Percentiles rank a stretch among this genome's conserved stretches.
Conservation (phyloP, 371 early-diverging fungal species). For the Conidiobolus incongruus region DNA sequence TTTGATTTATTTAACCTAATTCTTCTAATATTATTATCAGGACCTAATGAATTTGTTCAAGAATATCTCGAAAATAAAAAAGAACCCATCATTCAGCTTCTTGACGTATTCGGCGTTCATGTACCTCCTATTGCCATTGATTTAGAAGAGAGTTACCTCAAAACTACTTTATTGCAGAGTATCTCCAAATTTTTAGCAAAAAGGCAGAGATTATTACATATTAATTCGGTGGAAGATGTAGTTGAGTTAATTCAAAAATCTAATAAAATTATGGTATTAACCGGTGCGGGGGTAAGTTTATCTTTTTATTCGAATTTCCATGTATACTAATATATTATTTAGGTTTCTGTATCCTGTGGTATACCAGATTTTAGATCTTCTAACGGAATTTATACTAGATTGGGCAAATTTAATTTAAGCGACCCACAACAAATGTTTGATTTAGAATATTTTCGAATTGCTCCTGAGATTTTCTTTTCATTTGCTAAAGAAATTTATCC, state of each 20-base stretch:
- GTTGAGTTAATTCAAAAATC: conserved; percentile 32
- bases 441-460: conserved; percentile 91
- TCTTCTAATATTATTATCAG: too few relatives aligned
- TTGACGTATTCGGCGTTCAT: too few relatives aligned
- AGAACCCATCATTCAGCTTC: too few relatives aligned
- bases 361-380: conserved; percentile 83
- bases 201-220: conserved; percentile 21
- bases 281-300: conserved; percentile 59
- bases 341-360: conserved; percentile 69
- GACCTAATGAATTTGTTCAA: too few relatives aligned
- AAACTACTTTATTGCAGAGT: too few relatives aligned
- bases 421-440: conserved; percentile 89
- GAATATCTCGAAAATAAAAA: too few relatives aligned
- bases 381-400: conserved; percentile 81
- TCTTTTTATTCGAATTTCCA: background rate
- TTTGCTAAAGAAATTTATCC: conserved; percentile 86
- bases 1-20: too few relatives aligned
- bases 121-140: too few relatives aligned
- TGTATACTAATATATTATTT: conserved; percentile 2
- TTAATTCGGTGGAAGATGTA: conserved; percentile 53
- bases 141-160: too few relatives aligned
- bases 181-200: conserved; percentile 26
- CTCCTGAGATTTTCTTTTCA: conserved; percentile 78
- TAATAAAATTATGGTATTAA: conserved; percentile 68
- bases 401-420: conserved; percentile 63